A percentile compares a stretch with the other conserved stretches of the same genome.
Evolutionary conservation across 495 filamentous ascomycete species (phyloP).

Genomic region (Podospora comata): DNA sequence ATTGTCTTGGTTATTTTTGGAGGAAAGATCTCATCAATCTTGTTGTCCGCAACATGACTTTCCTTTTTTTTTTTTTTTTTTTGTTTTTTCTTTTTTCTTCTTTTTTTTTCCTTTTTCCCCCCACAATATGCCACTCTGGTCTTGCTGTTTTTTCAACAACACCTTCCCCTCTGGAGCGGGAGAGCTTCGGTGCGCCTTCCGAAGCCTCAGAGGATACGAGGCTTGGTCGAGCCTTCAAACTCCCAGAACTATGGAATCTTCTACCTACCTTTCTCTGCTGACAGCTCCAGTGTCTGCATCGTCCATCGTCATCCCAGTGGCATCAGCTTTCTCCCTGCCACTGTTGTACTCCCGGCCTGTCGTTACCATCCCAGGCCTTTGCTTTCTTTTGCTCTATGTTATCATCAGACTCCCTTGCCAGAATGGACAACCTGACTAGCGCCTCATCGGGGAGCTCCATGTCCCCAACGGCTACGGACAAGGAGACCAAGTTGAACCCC

Average conservation of each 20-base stretch:
- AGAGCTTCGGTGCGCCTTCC: background rate
- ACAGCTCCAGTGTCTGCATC: background rate
- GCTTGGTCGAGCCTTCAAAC: background rate
- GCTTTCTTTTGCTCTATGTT: conserved; percentile 3
- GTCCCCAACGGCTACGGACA: background rate
- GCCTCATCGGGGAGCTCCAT: background rate
- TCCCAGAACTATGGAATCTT: background rate
- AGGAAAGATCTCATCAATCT: background rate
- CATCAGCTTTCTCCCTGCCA: conserved; percentile 1
- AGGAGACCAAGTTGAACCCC: background rate
- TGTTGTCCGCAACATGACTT: background rate
- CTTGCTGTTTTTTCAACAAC: background rate
- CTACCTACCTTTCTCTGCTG: background rate
- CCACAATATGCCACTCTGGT: background rate
- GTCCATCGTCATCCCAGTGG: background rate
- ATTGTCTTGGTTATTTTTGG: background rate
- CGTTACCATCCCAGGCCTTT: conserved; percentile 2
- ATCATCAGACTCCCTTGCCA: conserved; percentile 3
- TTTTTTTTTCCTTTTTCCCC: background rate
- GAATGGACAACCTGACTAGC: background rate
- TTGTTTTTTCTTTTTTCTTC: too few relatives aligned
- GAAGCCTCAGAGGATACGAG: background rate
- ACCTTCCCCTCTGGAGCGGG: background rate
- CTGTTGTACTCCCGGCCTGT: background rate
- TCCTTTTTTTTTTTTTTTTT: background rate